Evolutionary conservation across 495 filamentous ascomycete species (phyloP), one percentile per base, ranked within the genome.

Genomic region (Ramalina intermedia): DNA sequence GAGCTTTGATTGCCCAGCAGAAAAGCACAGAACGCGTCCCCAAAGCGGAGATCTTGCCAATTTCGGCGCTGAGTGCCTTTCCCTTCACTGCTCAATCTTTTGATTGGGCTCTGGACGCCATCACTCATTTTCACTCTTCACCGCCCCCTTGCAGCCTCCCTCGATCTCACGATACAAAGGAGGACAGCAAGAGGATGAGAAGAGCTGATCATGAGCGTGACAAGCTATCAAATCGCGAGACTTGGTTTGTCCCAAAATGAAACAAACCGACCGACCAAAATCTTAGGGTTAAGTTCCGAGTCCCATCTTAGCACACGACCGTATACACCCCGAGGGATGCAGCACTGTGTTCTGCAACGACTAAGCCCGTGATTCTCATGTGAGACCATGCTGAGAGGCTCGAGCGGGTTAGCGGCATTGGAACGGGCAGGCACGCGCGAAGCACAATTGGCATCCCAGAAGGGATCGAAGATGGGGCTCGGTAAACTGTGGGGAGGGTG

Each of bases 211-310:
- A 60, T 55, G 61, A 61, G 58, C 59, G 60, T 55, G 61, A 71
- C 62, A 33, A 66, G 69, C 68, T 63, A 57, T 69, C 29, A 36
- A 44, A 67, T 63, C 69, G 64, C 69, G 69, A 69, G 55, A 64
- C 71, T 72, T 60, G 72, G n/a, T 44, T 26, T 27, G 12, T 33
- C 12, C 29, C 5, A 33, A 7, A 33, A 9, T 11, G 8, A 33
- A 33, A 33, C 12, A 33, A 13, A 33, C 29, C 29, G 7, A 33
- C 29, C 78, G 72, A 73, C 66, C 57, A 63, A 33, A 60, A 61
- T 59, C 67, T 78, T 85, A 85, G 81, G 81, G 81, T 85, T 85
- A 85, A 83, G 80, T 82, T 84, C 80, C 79, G 71, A 76, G 62
- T 63, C 66, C 66, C 66, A 68, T 74, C 73, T 76, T 69, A 71